These are phyloP conservation scores for Suillus spraguei DNA, from an alignment of 768 basidiomycete species.

Conservation along the genomic window DNA sequence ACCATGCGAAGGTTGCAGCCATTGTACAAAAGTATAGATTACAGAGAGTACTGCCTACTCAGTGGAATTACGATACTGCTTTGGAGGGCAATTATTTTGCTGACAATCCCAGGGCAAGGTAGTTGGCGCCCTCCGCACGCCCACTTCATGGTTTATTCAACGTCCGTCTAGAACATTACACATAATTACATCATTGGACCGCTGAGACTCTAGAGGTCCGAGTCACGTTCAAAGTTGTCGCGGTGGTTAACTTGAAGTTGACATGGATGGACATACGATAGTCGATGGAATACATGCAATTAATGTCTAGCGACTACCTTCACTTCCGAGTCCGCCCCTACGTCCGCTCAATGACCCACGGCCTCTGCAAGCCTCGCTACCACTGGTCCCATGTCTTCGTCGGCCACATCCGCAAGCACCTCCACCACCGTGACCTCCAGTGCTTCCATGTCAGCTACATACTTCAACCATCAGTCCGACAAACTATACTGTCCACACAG, in stretches of 20 bases:
- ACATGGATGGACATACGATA: not conserved
- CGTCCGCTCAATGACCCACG: conserved; percentile 4
- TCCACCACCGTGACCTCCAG: not conserved
- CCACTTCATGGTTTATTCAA: not conserved
- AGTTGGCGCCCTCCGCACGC: not conserved
- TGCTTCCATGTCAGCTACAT: conserved; percentile 5
- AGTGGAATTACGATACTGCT: conserved; percentile 47
- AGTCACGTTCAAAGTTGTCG: not conserved
- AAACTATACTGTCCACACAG: not conserved
- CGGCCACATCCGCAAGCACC: conserved; percentile 6
- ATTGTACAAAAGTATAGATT: conserved; percentile 56
- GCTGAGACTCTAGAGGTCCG: not conserved
- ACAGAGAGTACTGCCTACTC: conserved; percentile 39
- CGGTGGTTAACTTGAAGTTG: not conserved
- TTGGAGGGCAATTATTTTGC: conserved; percentile 67
- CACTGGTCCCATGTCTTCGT: not conserved
- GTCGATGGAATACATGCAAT: not conserved
- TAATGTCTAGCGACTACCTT: conserved; percentile 3
- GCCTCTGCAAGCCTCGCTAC: not conserved
- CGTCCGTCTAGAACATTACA: not conserved
- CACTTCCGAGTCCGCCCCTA: conserved; percentile 16
- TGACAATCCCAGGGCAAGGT: conserved; percentile 52
- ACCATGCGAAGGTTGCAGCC: conserved; percentile 45
- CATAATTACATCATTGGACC: not conserved
- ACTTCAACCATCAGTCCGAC: not conserved